Evolutionary conservation across 306 rosid genomes (phyloP).

Genomic region (Prunus campanulata): DNA sequence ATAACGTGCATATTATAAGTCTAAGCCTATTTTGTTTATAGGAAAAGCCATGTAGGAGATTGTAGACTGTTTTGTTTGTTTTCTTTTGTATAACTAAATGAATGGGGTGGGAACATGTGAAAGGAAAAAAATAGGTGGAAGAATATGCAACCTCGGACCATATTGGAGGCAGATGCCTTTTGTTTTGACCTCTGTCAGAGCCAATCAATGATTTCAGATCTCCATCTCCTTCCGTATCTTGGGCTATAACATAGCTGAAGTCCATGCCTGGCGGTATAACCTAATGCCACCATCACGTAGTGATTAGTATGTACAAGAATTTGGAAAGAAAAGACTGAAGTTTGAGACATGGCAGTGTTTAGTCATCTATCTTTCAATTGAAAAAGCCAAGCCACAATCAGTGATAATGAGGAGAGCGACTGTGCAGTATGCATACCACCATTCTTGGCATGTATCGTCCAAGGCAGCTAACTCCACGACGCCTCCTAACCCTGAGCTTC

Average conservation of each 20-base stretch:
- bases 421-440: conserved; percentile 50
- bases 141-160: conserved; percentile 67
- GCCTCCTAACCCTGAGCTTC: conserved; percentile 70
- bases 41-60: neutral
- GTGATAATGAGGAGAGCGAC: neutral
- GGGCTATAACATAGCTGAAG: conserved; percentile 64
- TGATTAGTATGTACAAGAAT: neutral
- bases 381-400: neutral
- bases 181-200: conserved; percentile 58
- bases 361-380: neutral
- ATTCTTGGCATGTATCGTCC: conserved; percentile 79
- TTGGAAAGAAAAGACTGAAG: neutral
- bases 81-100: neutral
- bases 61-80: neutral
- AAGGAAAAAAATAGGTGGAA: conserved; percentile 5
- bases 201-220: conserved; percentile 70
- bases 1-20: neutral
- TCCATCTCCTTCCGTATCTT: conserved; percentile 64
- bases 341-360: neutral
- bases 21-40: neutral
- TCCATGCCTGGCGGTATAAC: conserved; percentile 89
- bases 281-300: conserved; percentile 24
- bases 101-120: neutral
- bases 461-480: conserved; percentile 68
- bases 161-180: conserved; percentile 62